Evolutionary conservation across 1,284 basidiomycete genomes (phyloP).

Genomic region (Cryptococcus sp.): DNA sequence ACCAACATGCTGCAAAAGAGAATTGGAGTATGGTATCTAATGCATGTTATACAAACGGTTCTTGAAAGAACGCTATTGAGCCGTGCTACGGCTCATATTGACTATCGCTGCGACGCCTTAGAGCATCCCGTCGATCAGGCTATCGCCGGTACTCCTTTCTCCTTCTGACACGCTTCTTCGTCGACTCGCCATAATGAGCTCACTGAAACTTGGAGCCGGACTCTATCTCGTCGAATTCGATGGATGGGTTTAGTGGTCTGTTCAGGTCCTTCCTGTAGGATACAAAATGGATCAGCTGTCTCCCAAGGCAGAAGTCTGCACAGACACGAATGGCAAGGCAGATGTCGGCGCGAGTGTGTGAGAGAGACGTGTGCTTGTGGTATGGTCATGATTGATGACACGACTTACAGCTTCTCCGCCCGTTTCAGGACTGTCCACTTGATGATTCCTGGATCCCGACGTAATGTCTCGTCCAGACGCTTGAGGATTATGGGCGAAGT

Average conservation of each 20-base stretch:
- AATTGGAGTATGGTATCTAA: too few relatives aligned
- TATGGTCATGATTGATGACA: too few relatives aligned
- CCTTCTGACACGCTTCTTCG: too few relatives aligned
- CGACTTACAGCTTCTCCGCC: slow-evolving; percentile 40
- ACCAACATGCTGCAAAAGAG: too few relatives aligned
- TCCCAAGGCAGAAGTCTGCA: neutral
- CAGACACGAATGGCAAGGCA: neutral
- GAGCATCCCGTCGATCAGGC: too few relatives aligned
- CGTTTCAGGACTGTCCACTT: slow-evolving; percentile 48
- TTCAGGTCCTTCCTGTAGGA: slow-evolving; percentile 22
- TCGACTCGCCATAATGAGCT: too few relatives aligned
- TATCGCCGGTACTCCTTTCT: too few relatives aligned
- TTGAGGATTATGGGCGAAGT: slow-evolving; percentile 51
- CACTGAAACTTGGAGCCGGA: neutral
- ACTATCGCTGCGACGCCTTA: too few relatives aligned
- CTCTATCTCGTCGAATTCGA: slow-evolving; percentile 18
- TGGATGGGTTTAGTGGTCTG: slow-evolving; percentile 16
- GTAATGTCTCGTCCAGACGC: slow-evolving; percentile 46
- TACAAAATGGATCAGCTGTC: too few relatives aligned
- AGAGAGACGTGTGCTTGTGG: neutral
- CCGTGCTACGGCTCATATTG: too few relatives aligned
- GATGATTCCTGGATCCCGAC: slow-evolving; percentile 41
- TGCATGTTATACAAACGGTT: too few relatives aligned
- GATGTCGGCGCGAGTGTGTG: neutral
- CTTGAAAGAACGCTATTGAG: too few relatives aligned